Evolutionary conservation across 2,329 filamentous ascomycete genomes (phyloP), one percentile per base, ranked within the genome.

Genomic region (Camptophora hylomeconis): DNA sequence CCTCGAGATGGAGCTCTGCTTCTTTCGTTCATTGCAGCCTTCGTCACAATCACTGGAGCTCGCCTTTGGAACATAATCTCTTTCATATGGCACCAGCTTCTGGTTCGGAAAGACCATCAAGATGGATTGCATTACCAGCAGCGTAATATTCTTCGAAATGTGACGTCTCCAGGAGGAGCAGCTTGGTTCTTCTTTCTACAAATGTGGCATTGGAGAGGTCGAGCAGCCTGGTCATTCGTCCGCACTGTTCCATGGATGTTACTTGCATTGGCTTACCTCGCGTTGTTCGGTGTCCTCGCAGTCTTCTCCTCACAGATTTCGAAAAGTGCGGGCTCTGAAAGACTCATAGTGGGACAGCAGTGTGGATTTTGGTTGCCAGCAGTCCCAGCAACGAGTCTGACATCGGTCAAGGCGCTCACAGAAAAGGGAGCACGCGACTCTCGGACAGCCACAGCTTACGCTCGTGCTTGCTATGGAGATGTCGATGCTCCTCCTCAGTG

Each of bases 101-200:
- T 35, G 8, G 20, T 35, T n/a, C 17, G 15, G 17, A 9, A 20
- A 14, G 25, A 25, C n/a, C 24, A 13, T 6, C 34, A 30, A 16
- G 37, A 39, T 20, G 37, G 37, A 4, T 26, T 39, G 12, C 28
- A 39, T 19, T 31, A 37, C 26, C 36, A 40, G 23, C 35, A 40
- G n/a, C 37, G 38, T 26, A 20, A 26, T 17, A 27, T 40, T 9
- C 21, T 40, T 12, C 31, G 37, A n/a, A 37, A 26, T 15, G 20
- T 31, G 11, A 16, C 26, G 5, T 24, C 26, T 11, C 31, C 31
- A 9, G 31, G 25, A 5, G 26, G 26, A 11, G 31, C 31, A 9
- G 31, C 31, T 12, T 33, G 31, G 31, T 18, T 26, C 6, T 33
- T 24, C 15, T 11, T 25, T 13, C 26, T 16, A 9, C 31, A 33